Percentiles rank a stretch among this genome's conserved stretches.
Conservation (phyloP, 768 basidiomycete species). For the Scleroderma citrinum region DNA sequence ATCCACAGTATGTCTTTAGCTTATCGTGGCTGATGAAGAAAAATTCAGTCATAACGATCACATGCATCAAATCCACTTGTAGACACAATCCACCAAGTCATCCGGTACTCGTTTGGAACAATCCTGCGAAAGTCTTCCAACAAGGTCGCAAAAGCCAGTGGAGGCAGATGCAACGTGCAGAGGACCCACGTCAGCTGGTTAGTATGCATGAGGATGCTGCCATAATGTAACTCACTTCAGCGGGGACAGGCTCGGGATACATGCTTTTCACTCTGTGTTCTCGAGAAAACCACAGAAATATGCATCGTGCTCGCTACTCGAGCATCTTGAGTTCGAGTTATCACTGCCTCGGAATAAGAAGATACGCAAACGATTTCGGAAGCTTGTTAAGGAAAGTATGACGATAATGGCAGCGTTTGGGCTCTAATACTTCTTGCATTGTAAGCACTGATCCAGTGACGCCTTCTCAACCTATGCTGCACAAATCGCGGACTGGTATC, state of each 20-base stretch:
- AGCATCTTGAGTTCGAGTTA: constrained; percentile 45
- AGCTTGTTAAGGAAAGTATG: constrained; percentile 33
- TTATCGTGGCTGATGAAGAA: not conserved
- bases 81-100: constrained; percentile 61
- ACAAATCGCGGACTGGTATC: not conserved
- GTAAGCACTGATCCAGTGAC: not conserved
- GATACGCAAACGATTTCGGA: constrained; percentile 40
- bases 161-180: constrained; percentile 39
- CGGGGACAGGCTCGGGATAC: constrained; percentile 65
- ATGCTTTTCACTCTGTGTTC: constrained; percentile 70
- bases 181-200: constrained; percentile 59
- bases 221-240: not conserved
- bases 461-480: not conserved
- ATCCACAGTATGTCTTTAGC: constrained; percentile 42
- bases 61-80: not conserved
- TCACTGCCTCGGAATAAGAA: constrained; percentile 39
- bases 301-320: constrained; percentile 35
- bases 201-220: constrained; percentile 11
- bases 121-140: constrained; percentile 42
- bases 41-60: not conserved
- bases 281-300: constrained; percentile 48
- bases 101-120: constrained; percentile 49
- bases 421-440: constrained; percentile 7
- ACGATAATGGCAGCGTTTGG: constrained; percentile 18
- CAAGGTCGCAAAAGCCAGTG: constrained; percentile 33